Conservation (phyloP, 495 filamentous ascomycete species). For the Choiromyces venosus region DNA sequence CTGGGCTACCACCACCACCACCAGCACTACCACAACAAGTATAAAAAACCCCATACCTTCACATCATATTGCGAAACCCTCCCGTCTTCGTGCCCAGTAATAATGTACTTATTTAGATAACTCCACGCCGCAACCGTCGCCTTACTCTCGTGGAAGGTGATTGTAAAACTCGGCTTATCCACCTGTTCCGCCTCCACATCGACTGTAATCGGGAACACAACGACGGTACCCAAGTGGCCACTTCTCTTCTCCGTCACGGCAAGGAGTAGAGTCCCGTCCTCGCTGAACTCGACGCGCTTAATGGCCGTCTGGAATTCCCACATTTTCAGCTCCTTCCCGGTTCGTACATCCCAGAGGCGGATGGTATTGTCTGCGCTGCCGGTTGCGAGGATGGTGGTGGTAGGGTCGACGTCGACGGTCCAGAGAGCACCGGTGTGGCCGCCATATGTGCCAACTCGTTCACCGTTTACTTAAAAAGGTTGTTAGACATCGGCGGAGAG, state of each 20-base stretch:
- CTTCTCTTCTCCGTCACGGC: constrained; percentile 97
- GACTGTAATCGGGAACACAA: constrained; percentile 75
- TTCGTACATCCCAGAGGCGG: constrained; percentile 91
- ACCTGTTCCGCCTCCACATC: constrained; percentile 77
- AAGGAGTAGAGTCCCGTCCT: constrained; percentile 80
- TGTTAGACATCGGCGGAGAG: background rate
- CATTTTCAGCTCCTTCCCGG: constrained; percentile 83
- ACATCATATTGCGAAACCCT: constrained; percentile 89
- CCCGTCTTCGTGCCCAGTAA: constrained; percentile 95
- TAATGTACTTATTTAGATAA: constrained; percentile 86
- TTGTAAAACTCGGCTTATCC: constrained; percentile 71
- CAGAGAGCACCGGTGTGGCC: constrained; percentile 97
- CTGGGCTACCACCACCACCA: background rate
- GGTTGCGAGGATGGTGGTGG: constrained; percentile 84
- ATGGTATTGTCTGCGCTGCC: constrained; percentile 98
- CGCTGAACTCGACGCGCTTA: constrained; percentile 92
- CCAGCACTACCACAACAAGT: background rate
- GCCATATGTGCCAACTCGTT: constrained; percentile 89
- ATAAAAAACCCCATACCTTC: constrained; percentile 55
- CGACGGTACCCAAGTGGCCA: constrained; percentile 88
- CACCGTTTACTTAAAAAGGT: constrained; percentile 68
- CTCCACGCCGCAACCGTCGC: constrained; percentile 96
- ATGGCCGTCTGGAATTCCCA: constrained; percentile 96
- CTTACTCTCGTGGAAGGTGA: constrained; percentile 89
- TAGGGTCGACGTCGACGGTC: constrained; percentile 96